Percentiles rank a stretch among this genome's conserved stretches.
Conservation (phyloP, 192 early-diverging fungal species). For the Spinellus fusiger region DNA sequence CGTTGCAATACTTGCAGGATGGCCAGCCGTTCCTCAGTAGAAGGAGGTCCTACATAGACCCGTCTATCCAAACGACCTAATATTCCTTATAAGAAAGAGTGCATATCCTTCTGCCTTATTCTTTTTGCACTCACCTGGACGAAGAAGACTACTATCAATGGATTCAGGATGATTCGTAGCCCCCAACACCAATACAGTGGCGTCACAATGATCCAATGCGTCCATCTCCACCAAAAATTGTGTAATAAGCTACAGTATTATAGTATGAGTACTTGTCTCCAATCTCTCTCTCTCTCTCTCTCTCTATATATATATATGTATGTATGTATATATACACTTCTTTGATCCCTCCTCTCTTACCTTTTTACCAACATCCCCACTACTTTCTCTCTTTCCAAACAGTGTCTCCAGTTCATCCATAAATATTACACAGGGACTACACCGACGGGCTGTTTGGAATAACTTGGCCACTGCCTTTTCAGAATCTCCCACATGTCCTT, state of each 20-base stretch:
- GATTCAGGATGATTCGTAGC: slow-evolving; percentile 79
- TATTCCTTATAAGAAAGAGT: slow-evolving; percentile 33
- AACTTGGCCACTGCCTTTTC: slow-evolving; percentile 80
- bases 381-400: slow-evolving; percentile 64
- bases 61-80: slow-evolving; percentile 77
- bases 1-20: slow-evolving; percentile 55
- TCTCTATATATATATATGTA: neutral
- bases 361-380: slow-evolving; percentile 67
- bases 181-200: slow-evolving; percentile 67
- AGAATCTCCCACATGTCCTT: slow-evolving; percentile 89
- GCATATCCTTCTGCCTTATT: neutral
- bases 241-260: slow-evolving; percentile 50
- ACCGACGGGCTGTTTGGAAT: slow-evolving; percentile 65
- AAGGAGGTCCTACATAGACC: slow-evolving; percentile 66
- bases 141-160: slow-evolving; percentile 71
- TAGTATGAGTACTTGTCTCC: too few species aligned
- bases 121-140: too few species aligned
- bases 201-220: slow-evolving; percentile 39
- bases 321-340: too few species aligned
- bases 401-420: slow-evolving; percentile 92
- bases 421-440: slow-evolving; percentile 80
- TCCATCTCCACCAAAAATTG: slow-evolving; percentile 81
- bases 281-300: too few species aligned
- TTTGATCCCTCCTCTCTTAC: slow-evolving; percentile 22
- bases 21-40: slow-evolving; percentile 42